Evolutionary conservation across 2,329 filamentous ascomycete genomes (phyloP).

Genomic region (Diatrype stigma): DNA sequence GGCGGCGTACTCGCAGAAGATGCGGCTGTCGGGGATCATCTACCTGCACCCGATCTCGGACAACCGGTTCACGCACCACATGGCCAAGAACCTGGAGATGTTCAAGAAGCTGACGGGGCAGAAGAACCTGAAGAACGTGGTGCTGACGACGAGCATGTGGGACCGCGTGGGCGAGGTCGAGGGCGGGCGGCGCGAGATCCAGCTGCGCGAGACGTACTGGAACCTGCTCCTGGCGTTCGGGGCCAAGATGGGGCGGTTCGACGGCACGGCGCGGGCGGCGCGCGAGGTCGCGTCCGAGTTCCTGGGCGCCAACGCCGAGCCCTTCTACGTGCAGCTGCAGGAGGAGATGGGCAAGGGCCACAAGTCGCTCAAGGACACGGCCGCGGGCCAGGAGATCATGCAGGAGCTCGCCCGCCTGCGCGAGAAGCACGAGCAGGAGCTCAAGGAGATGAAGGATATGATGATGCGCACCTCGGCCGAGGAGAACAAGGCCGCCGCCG

Average conservation of each 20-base stretch:
- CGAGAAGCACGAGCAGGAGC: conserved; percentile 55
- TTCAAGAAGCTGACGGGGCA: conserved; percentile 41
- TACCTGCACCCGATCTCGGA: conserved; percentile 43
- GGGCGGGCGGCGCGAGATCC: conserved; percentile 21
- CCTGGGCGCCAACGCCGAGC: conserved; percentile 52
- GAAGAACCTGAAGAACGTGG: conserved; percentile 33
- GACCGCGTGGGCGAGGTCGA: conserved; percentile 26
- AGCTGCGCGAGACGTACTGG: conserved; percentile 35
- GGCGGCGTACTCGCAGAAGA: conserved; percentile 24
- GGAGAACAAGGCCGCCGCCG: conserved; percentile 19
- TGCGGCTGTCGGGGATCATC: conserved; percentile 38
- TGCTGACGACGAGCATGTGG: conserved; percentile 42
- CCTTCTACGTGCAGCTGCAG: conserved; percentile 63
- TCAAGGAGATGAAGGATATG: conserved; percentile 50
- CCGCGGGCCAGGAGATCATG: conserved; percentile 49
- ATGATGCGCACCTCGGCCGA: conserved; percentile 19
- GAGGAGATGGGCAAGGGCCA: conserved; percentile 59
- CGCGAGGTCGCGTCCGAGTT: conserved; percentile 11
- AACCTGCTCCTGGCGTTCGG: conserved; percentile 29
- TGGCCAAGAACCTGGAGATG: conserved; percentile 37
- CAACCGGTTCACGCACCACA: conserved; percentile 34
- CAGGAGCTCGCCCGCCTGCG: conserved; percentile 53
- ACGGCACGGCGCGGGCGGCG: conserved; percentile 20
- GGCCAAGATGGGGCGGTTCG: conserved; percentile 21
- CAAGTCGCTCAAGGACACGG: conserved; percentile 43